phyloP scores from a whole-genome alignment of 2,329 filamentous ascomycete genomes.

The Xylaria hypoxylon region DNA sequence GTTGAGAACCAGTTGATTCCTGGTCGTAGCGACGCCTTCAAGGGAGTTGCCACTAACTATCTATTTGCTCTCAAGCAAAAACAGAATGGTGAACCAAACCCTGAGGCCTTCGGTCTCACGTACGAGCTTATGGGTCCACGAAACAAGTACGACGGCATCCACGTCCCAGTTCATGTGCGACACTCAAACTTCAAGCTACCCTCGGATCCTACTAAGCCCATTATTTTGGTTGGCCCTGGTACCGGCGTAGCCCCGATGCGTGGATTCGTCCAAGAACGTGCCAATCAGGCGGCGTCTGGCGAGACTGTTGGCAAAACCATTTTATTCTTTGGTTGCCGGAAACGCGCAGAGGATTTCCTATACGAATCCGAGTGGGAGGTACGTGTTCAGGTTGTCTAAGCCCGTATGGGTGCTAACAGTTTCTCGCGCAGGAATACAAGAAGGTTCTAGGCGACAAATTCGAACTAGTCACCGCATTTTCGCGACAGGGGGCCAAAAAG shows the following conservation, averaged over 20 bases:
- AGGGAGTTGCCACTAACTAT: conserved; percentile 97
- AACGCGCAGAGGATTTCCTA: conserved; percentile 87
- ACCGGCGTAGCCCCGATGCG: conserved; percentile 98
- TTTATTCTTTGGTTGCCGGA: conserved; percentile 96
- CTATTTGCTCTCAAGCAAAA: conserved; percentile 94
- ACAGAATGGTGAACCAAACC: conserved; percentile 87
- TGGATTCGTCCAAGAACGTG: conserved; percentile 93
- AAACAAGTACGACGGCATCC: conserved; percentile 96
- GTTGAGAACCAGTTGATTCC: conserved; percentile 86
- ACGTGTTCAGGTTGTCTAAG: conserved; percentile 55
- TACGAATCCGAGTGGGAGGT: conserved; percentile 95
- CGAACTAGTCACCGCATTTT: conserved; percentile 92
- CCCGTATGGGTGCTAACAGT: conserved; percentile 43
- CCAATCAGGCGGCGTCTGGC: conserved; percentile 82
- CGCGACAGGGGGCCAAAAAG: conserved; percentile 86
- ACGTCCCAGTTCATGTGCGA: conserved; percentile 93
- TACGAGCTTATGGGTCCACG: conserved; percentile 90
- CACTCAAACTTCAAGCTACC: conserved; percentile 99
- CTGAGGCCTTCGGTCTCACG: conserved; percentile 83
- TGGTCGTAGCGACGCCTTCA: conserved; percentile 81
- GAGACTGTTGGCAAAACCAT: conserved; percentile 87
- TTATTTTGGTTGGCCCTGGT: conserved; percentile 96
- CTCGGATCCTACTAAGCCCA: conserved; percentile 90
- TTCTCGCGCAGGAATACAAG: conserved; percentile 76
- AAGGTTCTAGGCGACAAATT: conserved; percentile 87